Evolutionary conservation across 73 alveolate species (phyloP), one percentile per base, ranked within the genome.

Genomic region (Uronychia setigera): DNA sequence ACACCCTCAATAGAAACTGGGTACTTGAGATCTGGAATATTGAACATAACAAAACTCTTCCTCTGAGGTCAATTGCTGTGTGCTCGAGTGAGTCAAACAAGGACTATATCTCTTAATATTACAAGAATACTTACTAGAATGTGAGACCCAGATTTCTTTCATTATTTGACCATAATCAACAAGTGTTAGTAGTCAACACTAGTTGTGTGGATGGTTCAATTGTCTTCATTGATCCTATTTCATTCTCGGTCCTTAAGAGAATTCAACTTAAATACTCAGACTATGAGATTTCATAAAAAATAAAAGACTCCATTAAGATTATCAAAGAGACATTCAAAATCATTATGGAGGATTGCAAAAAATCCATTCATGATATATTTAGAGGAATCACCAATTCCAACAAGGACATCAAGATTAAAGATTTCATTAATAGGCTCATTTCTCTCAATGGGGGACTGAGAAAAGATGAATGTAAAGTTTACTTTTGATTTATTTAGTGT

Each of bases 181-280:
- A 85, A 46, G 80, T 80, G 1, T 31, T 90, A 29, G 88, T 90
- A 28, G 92, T 86, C 1, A 90, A 90, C 75, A 89, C 95, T 0
- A 57, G 92, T n/a, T 90, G 95, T 86, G 95, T 80, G 5, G 93
- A 90, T 80, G 95, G 95, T 1, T 78, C 82, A 58, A 78, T 90
- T 1, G 91, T 86, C 29, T 90, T 80, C 82, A 86, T 85, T 35
- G 95, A 90, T 28, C 95, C 95, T 25, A 85, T 90, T 58, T 90
- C 95, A 31, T 80, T 90, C 82, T 80, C 93, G 9, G 91, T 90
- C 28, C 60, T 86, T 25, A 86, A 81, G 82, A 84, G 78, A 78
- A 79, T 89, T 26, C 34, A 88, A 35, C 76, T 89, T 0, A 86
- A 57, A 60, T 86, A 86, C 35, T 74, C 82, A 80, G 92, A 86